Evolutionary conservation across 768 basidiomycete genomes (phyloP), one percentile per base, ranked within the genome.

Genomic region (Tricholoma sp.): DNA sequence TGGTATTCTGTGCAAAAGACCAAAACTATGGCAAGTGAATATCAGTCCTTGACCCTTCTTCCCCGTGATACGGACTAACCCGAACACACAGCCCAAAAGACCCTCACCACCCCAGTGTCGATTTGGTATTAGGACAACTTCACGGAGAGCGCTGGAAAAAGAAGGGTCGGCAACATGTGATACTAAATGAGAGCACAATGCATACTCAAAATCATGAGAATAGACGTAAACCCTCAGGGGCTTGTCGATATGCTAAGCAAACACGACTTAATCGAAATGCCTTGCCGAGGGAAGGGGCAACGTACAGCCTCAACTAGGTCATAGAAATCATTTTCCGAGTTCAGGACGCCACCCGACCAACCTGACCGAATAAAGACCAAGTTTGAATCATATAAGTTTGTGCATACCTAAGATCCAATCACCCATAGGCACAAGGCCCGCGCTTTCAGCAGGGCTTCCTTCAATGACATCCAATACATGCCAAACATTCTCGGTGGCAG

Each of bases 81-180:
- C 96, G 47, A 98, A 97, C 27, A 98, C 89, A 64, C 95, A 98
- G 41, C 96, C 96, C 11, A 98, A 77, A 24, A 98, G 78, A 0
- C 96, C 95, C 68, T 95, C 95, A 5, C 96, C 96, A 46, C 96
- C 96, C 95, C 96, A 98, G 63, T 96, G 91, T 50, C 94, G 81
- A 71, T 98, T 98, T 9, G 97, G 96, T 52, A 98, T 92, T 19
- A 98, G 73, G 31, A 98, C 91, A 14, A 96, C 94, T 67, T 98
- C 94, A 61, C 94, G 80, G 49, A 96, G 80, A 41, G 93, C 90
- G 69, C 94, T 97, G 63, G 56, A 63, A 54, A 54, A 52, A 29
- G 5, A 60, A 37, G 56, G 57, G 52, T 39, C 27, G 52, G 60
- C 32, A 46, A 37, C 29, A 14, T 41, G 24, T 27, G 5, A 50